Evolutionary conservation across 768 basidiomycete species (phyloP).

Genomic region (Lactifluus subvellereus): DNA sequence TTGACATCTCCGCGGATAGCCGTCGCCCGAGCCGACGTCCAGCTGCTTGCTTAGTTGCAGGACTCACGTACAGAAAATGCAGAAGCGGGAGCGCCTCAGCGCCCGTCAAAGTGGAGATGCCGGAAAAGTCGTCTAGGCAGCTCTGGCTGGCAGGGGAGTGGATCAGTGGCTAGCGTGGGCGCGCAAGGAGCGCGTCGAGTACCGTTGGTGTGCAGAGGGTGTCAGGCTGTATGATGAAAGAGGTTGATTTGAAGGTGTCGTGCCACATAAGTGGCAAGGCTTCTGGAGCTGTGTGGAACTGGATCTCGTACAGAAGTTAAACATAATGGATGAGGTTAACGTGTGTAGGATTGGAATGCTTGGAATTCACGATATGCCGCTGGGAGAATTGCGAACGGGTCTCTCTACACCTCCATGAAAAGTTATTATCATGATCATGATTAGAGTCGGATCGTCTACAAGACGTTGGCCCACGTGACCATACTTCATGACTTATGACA

Average conservation of each 20-base stretch:
- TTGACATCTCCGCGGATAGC: slow-evolving; percentile 73
- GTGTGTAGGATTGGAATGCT: too few species aligned
- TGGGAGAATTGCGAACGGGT: slow-evolving; percentile 10
- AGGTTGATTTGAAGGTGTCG: slow-evolving; percentile 48
- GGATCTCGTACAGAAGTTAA: slow-evolving; percentile 76
- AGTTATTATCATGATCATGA: too few species aligned
- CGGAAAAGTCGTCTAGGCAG: slow-evolving; percentile 63
- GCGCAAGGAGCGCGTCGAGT: slow-evolving; percentile 43
- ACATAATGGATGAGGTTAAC: neutral
- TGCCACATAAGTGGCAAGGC: slow-evolving; percentile 55
- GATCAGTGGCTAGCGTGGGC: slow-evolving; percentile 16
- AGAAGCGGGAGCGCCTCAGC: slow-evolving; percentile 63
- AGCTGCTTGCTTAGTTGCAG: slow-evolving; percentile 36
- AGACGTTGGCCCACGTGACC: too few species aligned
- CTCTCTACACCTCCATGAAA: neutral
- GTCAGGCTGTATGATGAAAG: slow-evolving; percentile 53
- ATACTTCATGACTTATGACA: too few species aligned
- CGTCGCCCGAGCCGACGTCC: slow-evolving; percentile 61
- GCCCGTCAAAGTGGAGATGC: slow-evolving; percentile 35
- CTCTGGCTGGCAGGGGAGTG: slow-evolving; percentile 32
- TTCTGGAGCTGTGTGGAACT: slow-evolving; percentile 61
- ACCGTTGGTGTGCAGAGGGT: slow-evolving; percentile 39
- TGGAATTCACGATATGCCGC: neutral
- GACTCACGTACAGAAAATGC: slow-evolving; percentile 44
- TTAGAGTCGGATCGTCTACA: too few species aligned